Percentiles rank a stretch among this genome's conserved stretches.
Conservation (phyloP, 2,329 filamentous ascomycete genomes). For the Trichoderma lentiforme region DNA sequence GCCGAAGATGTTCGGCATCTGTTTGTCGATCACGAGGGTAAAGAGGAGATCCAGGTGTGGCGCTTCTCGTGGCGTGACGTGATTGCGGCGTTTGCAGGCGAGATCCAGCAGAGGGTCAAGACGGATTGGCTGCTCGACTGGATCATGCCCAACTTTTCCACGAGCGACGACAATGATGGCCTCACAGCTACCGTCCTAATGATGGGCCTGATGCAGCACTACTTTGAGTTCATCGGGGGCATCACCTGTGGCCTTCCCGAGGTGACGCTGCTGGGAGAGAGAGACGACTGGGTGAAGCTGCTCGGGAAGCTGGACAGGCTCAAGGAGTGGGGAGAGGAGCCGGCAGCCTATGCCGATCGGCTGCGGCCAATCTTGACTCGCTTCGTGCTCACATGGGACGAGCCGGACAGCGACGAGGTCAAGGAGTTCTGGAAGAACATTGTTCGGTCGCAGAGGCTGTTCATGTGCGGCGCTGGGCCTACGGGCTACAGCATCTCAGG, state of each 20-base stretch:
- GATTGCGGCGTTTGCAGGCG: conserved; percentile 34
- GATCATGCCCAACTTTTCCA: conserved; percentile 43
- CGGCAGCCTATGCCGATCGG: conserved; percentile 35
- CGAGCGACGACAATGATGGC: conserved; percentile 37
- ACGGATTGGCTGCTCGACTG: conserved; percentile 41
- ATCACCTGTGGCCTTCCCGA: conserved; percentile 43
- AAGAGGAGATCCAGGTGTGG: conserved; percentile 38
- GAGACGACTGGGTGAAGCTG: conserved; percentile 41
- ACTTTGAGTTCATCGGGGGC: conserved; percentile 36
- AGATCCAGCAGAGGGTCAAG: conserved; percentile 40
- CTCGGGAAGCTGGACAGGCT: conserved; percentile 42
- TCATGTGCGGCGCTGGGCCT: conserved; percentile 29
- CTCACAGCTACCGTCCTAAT: conserved; percentile 42
- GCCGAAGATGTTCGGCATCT: conserved; percentile 43
- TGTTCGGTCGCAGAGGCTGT: conserved; percentile 34
- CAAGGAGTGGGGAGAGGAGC: conserved; percentile 42
- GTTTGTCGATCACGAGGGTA: conserved; percentile 45
- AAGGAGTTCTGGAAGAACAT: conserved; percentile 44
- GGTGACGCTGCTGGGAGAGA: conserved; percentile 39
- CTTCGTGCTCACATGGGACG: conserved; percentile 45
- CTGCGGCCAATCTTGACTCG: conserved; percentile 43
- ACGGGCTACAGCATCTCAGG: conserved; percentile 41
- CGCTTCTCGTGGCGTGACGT: conserved; percentile 27
- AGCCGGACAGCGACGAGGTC: conserved; percentile 32
- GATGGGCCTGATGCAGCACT: conserved; percentile 43